Conservation (phyloP, 306 rosid genomes). For the Cicer arietinum region DNA sequence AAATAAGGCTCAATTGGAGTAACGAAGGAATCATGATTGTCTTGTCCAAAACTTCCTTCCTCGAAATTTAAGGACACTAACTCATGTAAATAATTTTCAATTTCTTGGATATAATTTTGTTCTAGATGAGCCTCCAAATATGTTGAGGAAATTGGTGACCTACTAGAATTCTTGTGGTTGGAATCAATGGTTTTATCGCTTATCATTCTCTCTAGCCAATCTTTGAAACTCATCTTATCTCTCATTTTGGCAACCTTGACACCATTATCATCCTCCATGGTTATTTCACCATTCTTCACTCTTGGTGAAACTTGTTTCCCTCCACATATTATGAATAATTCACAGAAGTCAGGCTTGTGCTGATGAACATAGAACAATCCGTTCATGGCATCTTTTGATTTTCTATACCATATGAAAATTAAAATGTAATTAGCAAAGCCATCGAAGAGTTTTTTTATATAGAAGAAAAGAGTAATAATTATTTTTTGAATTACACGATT, state of each 20-base stretch:
- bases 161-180: conserved; percentile 14
- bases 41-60: conserved; percentile 47
- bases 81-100: conserved; percentile 64
- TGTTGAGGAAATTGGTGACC: conserved; percentile 47
- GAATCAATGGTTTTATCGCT: conserved; percentile 50
- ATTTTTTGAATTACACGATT: no score
- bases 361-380: conserved; percentile 68
- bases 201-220: conserved; percentile 71
- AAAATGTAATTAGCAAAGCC: background rate
- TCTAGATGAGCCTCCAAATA: conserved; percentile 33
- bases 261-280: conserved; percentile 80
- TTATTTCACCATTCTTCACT: conserved; percentile 59
- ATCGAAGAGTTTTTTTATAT: background rate
- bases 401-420: conserved; percentile 52
- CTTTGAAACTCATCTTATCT: conserved; percentile 61
- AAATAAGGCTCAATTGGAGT: conserved; percentile 56
- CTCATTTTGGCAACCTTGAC: conserved; percentile 59
- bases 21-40: conserved; percentile 42
- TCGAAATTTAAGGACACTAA: conserved; percentile 54
- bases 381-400: conserved; percentile 63
- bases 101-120: conserved; percentile 57
- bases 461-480: no score
- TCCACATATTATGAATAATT: conserved; percentile 69
- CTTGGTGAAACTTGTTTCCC: conserved; percentile 70
- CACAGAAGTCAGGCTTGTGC: conserved; percentile 76